These are phyloP conservation scores for Neonothopanus nambi DNA, from an alignment of 1,284 basidiomycete species.

Conservation along the genomic window DNA sequence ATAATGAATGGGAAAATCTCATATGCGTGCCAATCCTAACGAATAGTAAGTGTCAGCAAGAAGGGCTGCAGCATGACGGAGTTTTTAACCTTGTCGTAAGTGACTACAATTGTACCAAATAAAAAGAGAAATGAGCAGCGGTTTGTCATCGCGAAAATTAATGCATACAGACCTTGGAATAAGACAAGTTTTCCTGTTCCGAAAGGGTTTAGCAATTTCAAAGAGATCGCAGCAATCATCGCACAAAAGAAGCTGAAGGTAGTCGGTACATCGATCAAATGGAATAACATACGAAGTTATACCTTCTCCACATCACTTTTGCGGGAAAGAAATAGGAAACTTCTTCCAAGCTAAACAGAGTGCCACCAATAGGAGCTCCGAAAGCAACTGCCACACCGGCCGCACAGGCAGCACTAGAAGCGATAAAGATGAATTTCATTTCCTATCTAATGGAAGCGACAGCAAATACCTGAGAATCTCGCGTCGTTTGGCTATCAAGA, in stretches of 20 bases:
- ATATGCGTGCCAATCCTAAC: conserved; percentile 85
- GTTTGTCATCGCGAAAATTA: not conserved
- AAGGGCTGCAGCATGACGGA: conserved; percentile 2
- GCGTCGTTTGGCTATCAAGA: conserved; percentile 73
- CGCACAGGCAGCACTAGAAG: conserved; percentile 81
- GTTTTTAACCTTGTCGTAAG: conserved; percentile 72
- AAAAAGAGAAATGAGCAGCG: not conserved
- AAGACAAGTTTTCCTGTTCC: conserved; percentile 82
- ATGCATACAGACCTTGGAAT: conserved; percentile 52
- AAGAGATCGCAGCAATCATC: conserved; percentile 88
- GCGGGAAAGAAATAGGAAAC: conserved; percentile 96
- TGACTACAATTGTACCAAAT: conserved; percentile 45
- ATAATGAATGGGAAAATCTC: conserved; percentile 84
- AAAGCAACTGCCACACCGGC: conserved; percentile 91
- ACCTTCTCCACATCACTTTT: conserved; percentile 95
- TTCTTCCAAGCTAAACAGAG: conserved; percentile 90
- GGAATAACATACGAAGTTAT: conserved; percentile 12
- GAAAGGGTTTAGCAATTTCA: conserved; percentile 91
- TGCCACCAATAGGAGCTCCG: conserved; percentile 92
- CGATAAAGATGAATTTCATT: not conserved
- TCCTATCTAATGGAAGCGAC: not conserved
- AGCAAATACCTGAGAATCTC: conserved; percentile 69
- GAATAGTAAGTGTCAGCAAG: not conserved
- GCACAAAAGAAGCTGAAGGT: conserved; percentile 86
- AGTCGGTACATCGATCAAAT: not conserved